Evolutionary conservation across 2,329 filamentous ascomycete species (phyloP).

Genomic region (Aspergillus piperis): DNA sequence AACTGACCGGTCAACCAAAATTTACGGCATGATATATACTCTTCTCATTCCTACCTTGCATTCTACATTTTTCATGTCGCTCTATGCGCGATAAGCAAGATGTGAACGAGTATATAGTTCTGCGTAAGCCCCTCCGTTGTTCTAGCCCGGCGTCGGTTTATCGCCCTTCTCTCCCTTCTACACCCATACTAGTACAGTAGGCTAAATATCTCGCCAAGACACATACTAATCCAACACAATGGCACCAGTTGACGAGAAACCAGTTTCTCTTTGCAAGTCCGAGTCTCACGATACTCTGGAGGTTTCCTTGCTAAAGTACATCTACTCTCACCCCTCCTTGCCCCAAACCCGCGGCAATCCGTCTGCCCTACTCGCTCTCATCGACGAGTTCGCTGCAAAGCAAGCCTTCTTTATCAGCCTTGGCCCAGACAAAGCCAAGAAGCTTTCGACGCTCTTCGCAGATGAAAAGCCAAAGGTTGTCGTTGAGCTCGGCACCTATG

Average conservation of each 20-base stretch:
- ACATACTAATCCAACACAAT: not conserved
- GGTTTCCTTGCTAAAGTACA: not conserved
- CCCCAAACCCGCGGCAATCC: not conserved
- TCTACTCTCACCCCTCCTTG: slow-evolving; percentile 2
- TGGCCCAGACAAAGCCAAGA: slow-evolving; percentile 70
- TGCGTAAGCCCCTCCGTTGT: not conserved
- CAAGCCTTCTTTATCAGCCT: slow-evolving; percentile 79
- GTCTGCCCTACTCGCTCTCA: slow-evolving; percentile 59
- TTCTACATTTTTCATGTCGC: not conserved
- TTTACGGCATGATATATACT: not conserved
- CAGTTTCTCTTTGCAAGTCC: not conserved
- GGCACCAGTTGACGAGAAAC: not conserved
- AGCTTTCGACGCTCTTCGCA: slow-evolving; percentile 68
- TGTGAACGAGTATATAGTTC: not conserved
- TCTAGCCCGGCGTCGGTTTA: not conserved
- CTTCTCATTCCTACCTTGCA: not conserved
- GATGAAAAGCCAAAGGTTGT: slow-evolving; percentile 67
- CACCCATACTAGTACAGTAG: too few relatives aligned
- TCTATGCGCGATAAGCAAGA: not conserved
- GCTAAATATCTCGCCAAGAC: not conserved
- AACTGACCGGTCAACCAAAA: not conserved
- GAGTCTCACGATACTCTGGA: slow-evolving; percentile 2
- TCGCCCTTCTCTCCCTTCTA: not conserved
- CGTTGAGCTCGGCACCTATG: slow-evolving; percentile 78
- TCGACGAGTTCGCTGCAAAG: slow-evolving; percentile 66